Evolutionary conservation across 768 basidiomycete species (phyloP), one percentile per base, ranked within the genome.

Genomic region (Amanita rubescens): DNA sequence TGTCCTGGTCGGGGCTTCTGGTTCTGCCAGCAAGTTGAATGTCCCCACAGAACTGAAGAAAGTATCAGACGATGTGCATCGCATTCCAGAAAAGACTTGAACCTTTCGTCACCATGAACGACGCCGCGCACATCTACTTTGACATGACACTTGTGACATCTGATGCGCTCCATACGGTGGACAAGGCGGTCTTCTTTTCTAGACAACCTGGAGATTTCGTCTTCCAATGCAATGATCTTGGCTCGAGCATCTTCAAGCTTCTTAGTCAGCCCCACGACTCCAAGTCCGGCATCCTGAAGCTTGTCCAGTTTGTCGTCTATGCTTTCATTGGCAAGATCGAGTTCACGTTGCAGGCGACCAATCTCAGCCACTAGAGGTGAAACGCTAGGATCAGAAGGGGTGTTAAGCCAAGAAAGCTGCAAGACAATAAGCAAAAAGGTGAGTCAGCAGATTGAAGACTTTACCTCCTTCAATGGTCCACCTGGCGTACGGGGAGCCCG

Each of bases 291-390:
- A 53, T 91, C 84, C 62, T 90, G 87, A 2, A 94, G 81, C 49
- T 85, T 82, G 63, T 91, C 90, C 14, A 94, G 75, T 65, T 94
- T 93, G 62, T 91, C 85, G 59, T 94, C 93, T 51, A 94, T 88
- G 59, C 80, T 86, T 33, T 86, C 83, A 63, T 94, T 92, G 9
- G 90, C 91, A 2, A 64, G 75, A 57, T 87, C 85, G 24, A 94
- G 82, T 59, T 93, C 85, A 15, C 72, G 72, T 60, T 92, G 85
- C 34, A 94, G 71, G 20, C 85, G 78, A 48, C 73, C 75, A 47
- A 93, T 87, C 65, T 93, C 87, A 1, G 75, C 69, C n/a, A 90
- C 64, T 15, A 90, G 67, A 30, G 87, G 86, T 3, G 84, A 72
- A 2, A 78, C 67, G 11, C 78, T 73, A 5, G 76, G 73, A 55